Base-by-base conservation (phyloP, 176 grass and related monocot genomes). In the Metroxylon sagu region DNA sequence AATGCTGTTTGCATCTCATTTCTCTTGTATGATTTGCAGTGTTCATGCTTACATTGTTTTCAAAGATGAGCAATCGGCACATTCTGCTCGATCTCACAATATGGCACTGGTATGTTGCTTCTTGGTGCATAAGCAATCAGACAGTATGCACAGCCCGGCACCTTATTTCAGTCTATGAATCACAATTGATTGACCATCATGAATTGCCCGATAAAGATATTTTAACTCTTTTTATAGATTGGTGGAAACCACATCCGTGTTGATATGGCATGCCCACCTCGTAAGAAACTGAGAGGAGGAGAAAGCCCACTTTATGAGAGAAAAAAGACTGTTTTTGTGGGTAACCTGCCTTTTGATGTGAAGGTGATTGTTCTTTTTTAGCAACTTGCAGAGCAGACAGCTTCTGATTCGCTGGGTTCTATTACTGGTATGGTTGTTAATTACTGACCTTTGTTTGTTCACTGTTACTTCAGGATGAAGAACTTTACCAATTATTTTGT, bases 31-130 rank as follows among this genome's bases (percentile, higher is more conserved):
- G 15, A 25, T 61, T 85, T 85, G 65, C 79, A 98, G 93, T 83
- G 76, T 98, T 26, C 75, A 98, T 88, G 93, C 87, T 54, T 98
- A 98, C 72, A 85, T 92, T 54, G 93, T 98, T 26, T 98, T 98
- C 70, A 85, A 89, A 81, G 84, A 83, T 54, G 87, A 92, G 61
- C 81, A 83, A 70, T 80, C 66, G 23, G 73, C 84, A 3, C 68
- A 27, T 18, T 12, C 84, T 57, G 81, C 93, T 66, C 75, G 92
- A 30, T 79, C 76, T 61, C 84, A 81, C 64, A 98, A 98, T 73
- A 98, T 98, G 93, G 73, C 81, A 76, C 26, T 75, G 84, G 93
- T 98, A 43, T 0, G 59, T 57, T 55, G 35, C 35, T 43, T 43
- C 35, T 43, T 43, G 35, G 35, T 43, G 35, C 35, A 43, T 43